A percentile compares a stretch with the other conserved stretches of the same genome.
Conservation (phyloP, 306 rosid genomes). For the Vigna mungo region DNA sequence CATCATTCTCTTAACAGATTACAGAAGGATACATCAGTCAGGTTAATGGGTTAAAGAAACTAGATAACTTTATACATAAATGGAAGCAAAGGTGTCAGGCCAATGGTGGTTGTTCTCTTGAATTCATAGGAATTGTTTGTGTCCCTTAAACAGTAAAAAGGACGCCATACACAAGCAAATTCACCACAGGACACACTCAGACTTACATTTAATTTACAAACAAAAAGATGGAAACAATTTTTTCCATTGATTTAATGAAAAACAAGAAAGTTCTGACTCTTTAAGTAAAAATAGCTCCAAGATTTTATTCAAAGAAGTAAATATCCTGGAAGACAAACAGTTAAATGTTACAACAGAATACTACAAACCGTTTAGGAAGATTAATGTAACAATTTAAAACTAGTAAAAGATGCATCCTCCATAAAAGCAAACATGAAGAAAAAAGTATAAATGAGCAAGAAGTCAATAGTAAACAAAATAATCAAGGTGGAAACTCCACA, state of each 20-base stretch:
- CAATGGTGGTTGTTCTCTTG: no score
- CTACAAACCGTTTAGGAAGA: neutral
- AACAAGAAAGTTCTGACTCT: slow-evolving; percentile 1
- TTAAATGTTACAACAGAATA: slow-evolving; percentile 23
- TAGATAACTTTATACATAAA: no score
- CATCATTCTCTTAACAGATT: no score
- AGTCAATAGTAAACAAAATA: slow-evolving; percentile 9
- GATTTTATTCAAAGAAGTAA: slow-evolving; percentile 18
- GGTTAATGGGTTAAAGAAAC: no score
- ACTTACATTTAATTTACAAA: neutral
- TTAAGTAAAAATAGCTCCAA: neutral
- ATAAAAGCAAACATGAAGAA: slow-evolving; percentile 11
- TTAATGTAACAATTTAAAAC: slow-evolving; percentile 31
- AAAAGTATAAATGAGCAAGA: slow-evolving; percentile 17
- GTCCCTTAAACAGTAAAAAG: no score
- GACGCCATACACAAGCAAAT: no score
- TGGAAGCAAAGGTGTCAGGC: no score
- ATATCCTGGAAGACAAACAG: slow-evolving; percentile 9
- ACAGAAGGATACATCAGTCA: no score
- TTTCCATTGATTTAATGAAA: slow-evolving; percentile 31
- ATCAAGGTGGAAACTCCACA: neutral
- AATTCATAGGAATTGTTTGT: no score
- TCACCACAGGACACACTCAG: neutral
- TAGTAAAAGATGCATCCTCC: slow-evolving; percentile 5
- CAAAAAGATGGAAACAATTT: neutral